Base-by-base conservation (phyloP, 2,329 filamentous ascomycete genomes). In the Penicillium digitatum region DNA sequence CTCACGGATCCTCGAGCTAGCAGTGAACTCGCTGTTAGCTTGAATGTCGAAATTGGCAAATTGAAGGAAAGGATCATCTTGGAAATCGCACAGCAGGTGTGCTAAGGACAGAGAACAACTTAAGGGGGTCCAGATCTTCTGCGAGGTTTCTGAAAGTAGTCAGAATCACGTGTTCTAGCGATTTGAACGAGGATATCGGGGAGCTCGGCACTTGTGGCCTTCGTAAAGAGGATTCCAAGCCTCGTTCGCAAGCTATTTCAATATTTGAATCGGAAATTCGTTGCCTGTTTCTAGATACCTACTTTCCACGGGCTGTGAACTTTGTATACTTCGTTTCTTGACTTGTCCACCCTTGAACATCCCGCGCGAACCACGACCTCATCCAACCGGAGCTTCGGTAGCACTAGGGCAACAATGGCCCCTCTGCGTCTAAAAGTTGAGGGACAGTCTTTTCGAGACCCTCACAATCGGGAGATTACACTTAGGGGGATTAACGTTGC, bases 401-500 rank as follows among this genome's bases (percentile, higher is more conserved):
- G 5, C 10, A 22, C 24, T 8, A 38, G 35, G 9, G 31, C 31
- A 62, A 46, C 11, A 16, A 96, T 95, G 90, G 79, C 87, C 57
- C 79, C 84, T 22, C 82, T 93, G 49, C 86, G 88, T 50, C 80
- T 99, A 48, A 85, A 83, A 24, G 93, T 99, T 66, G 90, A 96
- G 67, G 88, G 94, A 62, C 86, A 85, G 58, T 85, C 85, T 63
- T 96, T 99, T 74, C 85, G 89, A 59, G 95, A 99, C 72, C 72
- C 79, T 14, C 77, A 90, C 61, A 87, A 91, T 62, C 87, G 94
- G 58, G 89, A 97, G 74, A 84, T 99, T 54, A 87, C 90, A 2
- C 80, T 99, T 42, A 87, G 94, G 61, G 94, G 94, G 61, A 96
- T 99, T 78, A 99, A 99, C 69, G 83, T 95, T 59, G 91, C 92